These are phyloP conservation scores for Akanthomyces muscarius DNA, from an alignment of 2,329 filamentous ascomycete genomes.

Conservation along the genomic window DNA sequence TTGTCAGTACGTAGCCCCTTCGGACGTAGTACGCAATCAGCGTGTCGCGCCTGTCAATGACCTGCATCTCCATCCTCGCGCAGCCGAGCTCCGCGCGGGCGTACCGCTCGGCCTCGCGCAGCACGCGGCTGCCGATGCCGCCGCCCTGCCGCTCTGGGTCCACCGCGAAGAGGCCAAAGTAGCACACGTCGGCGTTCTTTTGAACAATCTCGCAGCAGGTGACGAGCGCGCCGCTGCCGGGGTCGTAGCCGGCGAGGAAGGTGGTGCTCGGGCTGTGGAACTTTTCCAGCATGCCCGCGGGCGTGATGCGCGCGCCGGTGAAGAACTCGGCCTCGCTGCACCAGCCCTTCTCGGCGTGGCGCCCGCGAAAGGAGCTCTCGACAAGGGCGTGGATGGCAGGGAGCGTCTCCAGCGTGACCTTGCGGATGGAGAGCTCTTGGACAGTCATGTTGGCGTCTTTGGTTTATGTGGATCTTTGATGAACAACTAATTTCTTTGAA, in stretches of 20 bases:
- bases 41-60: constrained; percentile 41
- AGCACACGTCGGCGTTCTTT: constrained; percentile 28
- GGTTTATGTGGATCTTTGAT: background rate
- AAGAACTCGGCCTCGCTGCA: constrained; percentile 45
- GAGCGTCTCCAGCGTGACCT: constrained; percentile 32
- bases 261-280: constrained; percentile 35
- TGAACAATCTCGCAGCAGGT: constrained; percentile 43
- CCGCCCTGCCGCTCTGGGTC: constrained; percentile 39
- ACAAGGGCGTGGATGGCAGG: constrained; percentile 36
- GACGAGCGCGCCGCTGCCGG: constrained; percentile 25
- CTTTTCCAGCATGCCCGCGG: constrained; percentile 33
- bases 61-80: constrained; percentile 39
- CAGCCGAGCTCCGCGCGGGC: constrained; percentile 32
- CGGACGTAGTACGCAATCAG: constrained; percentile 44
- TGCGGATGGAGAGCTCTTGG: constrained; percentile 31
- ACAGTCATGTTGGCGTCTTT: constrained; percentile 9
- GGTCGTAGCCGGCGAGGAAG: constrained; percentile 36
- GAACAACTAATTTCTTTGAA: no score
- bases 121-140: constrained; percentile 40
- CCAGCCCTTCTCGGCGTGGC: constrained; percentile 39
- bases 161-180: constrained; percentile 49
- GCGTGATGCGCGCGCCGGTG: constrained; percentile 40
- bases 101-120: constrained; percentile 39
- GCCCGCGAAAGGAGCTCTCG: constrained; percentile 42
- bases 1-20: constrained; percentile 39